Base-by-base conservation (phyloP, 2,329 filamentous ascomycete genomes). In the Gnomoniopsis smithogilvyi region DNA sequence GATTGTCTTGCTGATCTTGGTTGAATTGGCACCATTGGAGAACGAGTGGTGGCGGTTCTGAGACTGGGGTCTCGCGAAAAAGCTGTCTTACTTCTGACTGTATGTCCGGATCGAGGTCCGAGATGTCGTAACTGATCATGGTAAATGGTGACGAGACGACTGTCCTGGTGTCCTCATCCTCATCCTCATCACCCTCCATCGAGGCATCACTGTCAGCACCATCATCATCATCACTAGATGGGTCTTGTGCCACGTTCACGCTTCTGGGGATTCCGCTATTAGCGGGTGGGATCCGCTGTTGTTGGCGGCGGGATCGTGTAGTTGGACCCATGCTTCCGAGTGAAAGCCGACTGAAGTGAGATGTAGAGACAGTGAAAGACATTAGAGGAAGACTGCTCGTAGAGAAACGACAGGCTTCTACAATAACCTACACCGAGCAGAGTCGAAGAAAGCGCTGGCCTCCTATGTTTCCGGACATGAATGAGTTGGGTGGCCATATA, bases 1-100 rank as follows among this genome's bases (percentile, higher is more conserved):
- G 66, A 24, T 65, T 56, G 15, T 76, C 74, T 47, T 64, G 56
- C 30, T 66, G 67, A n/a, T 67, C 68, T 22, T 63, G 33, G 43
- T 77, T 73, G 45, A 76, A 72, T 22, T 77, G 75, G 60, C 81
- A 84, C 56, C 76, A 76, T 63, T 82, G 76, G 7, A 85, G 69
- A 0, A 76, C 72, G 59, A 85, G 76, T 59, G 74, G 74, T 2
- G 81, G 78, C 0, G 80, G 76, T 12, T 80, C 76, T 34, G 70
- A 64, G 22, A 59, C 58, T 0, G 63, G 51, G 2, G 56, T 51
- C 14, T 66, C 59, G 24, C 65, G 71, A 62, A 83, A 79, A 24
- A 77, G 71, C 51, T 78, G 76, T 17, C 76, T 72, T 10, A 83
- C 73, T 2, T 69, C 65, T 7, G 70, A 65, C 53, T 74, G 74